A percentile compares a stretch with the other conserved stretches of the same genome.
Evolutionary conservation across 495 filamentous ascomycete genomes (phyloP).

Genomic region (Tuber brumale): DNA sequence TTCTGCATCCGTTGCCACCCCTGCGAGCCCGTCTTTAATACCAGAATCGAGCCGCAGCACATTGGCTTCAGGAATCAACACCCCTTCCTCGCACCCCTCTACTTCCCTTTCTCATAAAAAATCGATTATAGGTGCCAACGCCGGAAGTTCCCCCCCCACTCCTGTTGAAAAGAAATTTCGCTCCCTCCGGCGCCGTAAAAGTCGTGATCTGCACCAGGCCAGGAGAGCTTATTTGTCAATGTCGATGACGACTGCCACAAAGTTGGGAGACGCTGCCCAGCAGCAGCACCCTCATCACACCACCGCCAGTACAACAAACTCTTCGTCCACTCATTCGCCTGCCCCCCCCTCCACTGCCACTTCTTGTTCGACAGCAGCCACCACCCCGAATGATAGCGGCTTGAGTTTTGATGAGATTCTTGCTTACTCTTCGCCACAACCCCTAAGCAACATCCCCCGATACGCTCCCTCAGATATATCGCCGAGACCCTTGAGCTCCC

Average conservation of each 20-base stretch:
- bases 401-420: constrained; percentile 27
- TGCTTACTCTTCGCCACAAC: constrained; percentile 23
- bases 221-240: constrained; percentile 32
- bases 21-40: background rate
- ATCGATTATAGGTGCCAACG: constrained; percentile 10
- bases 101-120: constrained; percentile 1
- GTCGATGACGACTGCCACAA: constrained; percentile 17
- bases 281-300: constrained; percentile 18
- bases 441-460: constrained; percentile 17
- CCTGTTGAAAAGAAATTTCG: constrained; percentile 30
- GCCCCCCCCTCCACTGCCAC: background rate
- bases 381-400: background rate
- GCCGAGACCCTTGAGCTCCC: constrained; percentile 27
- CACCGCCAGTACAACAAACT: background rate
- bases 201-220: constrained; percentile 31
- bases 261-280: constrained; percentile 20
- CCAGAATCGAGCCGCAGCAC: background rate
- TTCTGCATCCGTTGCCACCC: background rate
- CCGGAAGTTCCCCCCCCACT: constrained; percentile 13
- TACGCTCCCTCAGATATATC: constrained; percentile 28
- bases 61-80: background rate
- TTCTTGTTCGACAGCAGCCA: background rate
- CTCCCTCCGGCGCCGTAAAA: constrained; percentile 34
- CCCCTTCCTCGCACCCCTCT: background rate
- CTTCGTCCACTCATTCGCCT: background rate